Evolutionary conservation across 108 stramenopile species (phyloP).

Genomic region (Epithemia pelagica): DNA sequence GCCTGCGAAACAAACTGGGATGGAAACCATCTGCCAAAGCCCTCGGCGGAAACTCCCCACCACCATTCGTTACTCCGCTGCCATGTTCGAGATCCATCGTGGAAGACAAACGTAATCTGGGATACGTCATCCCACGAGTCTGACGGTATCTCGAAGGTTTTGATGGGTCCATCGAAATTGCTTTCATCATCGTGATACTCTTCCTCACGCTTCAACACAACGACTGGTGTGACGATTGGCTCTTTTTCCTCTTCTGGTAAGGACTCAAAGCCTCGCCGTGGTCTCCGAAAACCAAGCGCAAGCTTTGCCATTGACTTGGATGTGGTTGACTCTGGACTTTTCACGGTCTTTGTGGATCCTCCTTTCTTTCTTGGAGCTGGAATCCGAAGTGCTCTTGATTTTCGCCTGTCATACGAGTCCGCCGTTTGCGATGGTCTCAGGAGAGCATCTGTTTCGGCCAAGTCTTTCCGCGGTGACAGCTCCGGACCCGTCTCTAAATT

Average conservation of each 20-base stretch:
- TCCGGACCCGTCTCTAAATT: too few species aligned
- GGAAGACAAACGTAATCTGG: slow-evolving; percentile 29
- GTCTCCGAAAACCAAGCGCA: background rate
- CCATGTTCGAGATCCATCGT: slow-evolving; percentile 15
- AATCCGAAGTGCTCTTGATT: background rate
- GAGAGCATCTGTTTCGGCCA: background rate
- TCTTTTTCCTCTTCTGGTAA: slow-evolving; percentile 8
- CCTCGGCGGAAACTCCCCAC: slow-evolving; percentile 42
- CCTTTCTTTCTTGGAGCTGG: background rate
- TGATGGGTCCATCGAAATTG: background rate
- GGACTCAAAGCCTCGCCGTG: background rate
- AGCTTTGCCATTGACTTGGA: background rate
- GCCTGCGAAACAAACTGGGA: slow-evolving; percentile 32
- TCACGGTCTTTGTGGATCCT: background rate
- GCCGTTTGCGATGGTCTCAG: background rate
- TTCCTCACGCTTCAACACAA: background rate
- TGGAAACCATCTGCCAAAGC: slow-evolving; percentile 42
- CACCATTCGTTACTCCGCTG: slow-evolving; percentile 27
- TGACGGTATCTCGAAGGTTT: background rate
- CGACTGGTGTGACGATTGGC: slow-evolving; percentile 31
- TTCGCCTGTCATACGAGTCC: background rate
- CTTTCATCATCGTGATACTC: background rate
- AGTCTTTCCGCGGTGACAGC: background rate
- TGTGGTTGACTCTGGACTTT: background rate
- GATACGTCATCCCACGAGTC: slow-evolving; percentile 17